Percentiles rank a stretch among this genome's conserved stretches.
Conservation (phyloP, 75 land plant species). For the Pseudotsuga menziesii region DNA sequence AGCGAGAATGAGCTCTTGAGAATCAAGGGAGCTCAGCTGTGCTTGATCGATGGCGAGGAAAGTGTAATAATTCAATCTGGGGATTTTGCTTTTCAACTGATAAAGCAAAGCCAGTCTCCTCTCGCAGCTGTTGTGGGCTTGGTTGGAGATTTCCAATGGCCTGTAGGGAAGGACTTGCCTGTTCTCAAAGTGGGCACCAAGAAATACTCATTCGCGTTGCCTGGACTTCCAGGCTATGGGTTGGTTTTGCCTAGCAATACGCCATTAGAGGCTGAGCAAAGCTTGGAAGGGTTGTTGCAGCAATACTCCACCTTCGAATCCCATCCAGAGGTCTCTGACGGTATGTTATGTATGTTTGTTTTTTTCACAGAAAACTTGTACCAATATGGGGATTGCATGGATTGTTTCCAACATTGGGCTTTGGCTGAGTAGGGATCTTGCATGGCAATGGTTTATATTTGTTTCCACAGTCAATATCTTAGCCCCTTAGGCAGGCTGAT, state of each 20-base stretch:
- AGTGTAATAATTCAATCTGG: slow-evolving; percentile 23
- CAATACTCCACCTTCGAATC: slow-evolving; percentile 14
- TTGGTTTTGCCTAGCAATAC: slow-evolving; percentile 11
- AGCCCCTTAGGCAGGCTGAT: too few species aligned
- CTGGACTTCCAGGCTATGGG: slow-evolving; percentile 18
- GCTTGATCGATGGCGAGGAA: slow-evolving; percentile 1
- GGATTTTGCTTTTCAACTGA: slow-evolving; percentile 18
- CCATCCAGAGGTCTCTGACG: neutral
- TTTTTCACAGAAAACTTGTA: too few species aligned
- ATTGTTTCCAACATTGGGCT: too few species aligned
- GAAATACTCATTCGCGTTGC: slow-evolving; percentile 24
- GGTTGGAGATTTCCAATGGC: slow-evolving; percentile 42
- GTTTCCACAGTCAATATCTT: too few species aligned
- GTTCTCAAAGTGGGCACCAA: slow-evolving; percentile 19
- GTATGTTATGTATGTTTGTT: neutral
- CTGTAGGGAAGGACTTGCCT: slow-evolving; percentile 35
- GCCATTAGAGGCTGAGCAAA: slow-evolving; percentile 7
- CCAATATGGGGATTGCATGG: too few species aligned
- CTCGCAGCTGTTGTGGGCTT: slow-evolving; percentile 25
- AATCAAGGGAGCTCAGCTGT: slow-evolving; percentile 8
- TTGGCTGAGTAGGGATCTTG: too few species aligned
- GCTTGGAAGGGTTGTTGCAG: slow-evolving; percentile 15
- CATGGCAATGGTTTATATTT: too few species aligned
- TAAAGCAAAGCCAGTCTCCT: slow-evolving; percentile 21
- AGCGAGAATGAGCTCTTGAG: neutral